Evolutionary conservation across 2,329 filamentous ascomycete genomes (phyloP).

Genomic region (Didymella arachidicola): DNA sequence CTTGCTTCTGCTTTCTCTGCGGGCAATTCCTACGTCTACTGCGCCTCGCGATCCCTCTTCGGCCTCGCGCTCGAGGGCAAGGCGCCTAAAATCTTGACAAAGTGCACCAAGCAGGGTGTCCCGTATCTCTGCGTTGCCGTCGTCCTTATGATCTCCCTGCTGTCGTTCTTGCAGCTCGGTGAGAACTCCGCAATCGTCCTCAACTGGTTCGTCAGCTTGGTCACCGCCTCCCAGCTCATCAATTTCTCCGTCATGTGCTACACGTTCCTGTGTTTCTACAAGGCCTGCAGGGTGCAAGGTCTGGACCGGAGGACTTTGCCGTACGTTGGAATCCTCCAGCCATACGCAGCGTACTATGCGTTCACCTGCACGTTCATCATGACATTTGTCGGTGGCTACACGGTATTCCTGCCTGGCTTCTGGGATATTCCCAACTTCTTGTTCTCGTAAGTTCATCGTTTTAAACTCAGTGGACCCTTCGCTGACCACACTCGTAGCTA

Average conservation of each 20-base stretch:
- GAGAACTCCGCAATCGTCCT: constrained; percentile 72
- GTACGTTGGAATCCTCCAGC: constrained; percentile 73
- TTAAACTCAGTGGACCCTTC: constrained; percentile 10
- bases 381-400: constrained; percentile 77
- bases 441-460: constrained; percentile 64
- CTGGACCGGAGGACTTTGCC: constrained; percentile 72
- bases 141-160: constrained; percentile 71
- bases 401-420: constrained; percentile 73
- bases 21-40: constrained; percentile 65
- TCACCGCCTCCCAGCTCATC: constrained; percentile 72
- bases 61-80: constrained; percentile 63
- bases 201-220: constrained; percentile 75
- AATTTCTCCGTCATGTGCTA: constrained; percentile 64
- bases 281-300: constrained; percentile 73
- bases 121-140: constrained; percentile 75
- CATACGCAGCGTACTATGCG: constrained; percentile 74
- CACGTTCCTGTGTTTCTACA: constrained; percentile 76
- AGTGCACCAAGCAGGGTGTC: constrained; percentile 69
- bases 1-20: constrained; percentile 64
- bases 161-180: constrained; percentile 80
- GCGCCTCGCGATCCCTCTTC: constrained; percentile 62
- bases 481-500: constrained; percentile 55
- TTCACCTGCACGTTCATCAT: constrained; percentile 71
- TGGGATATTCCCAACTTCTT: constrained; percentile 77
- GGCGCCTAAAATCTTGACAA: constrained; percentile 62